These are phyloP conservation scores for Pulveroboletus ravenelii DNA, from an alignment of 768 basidiomycete genomes.

Conservation along the genomic window DNA sequence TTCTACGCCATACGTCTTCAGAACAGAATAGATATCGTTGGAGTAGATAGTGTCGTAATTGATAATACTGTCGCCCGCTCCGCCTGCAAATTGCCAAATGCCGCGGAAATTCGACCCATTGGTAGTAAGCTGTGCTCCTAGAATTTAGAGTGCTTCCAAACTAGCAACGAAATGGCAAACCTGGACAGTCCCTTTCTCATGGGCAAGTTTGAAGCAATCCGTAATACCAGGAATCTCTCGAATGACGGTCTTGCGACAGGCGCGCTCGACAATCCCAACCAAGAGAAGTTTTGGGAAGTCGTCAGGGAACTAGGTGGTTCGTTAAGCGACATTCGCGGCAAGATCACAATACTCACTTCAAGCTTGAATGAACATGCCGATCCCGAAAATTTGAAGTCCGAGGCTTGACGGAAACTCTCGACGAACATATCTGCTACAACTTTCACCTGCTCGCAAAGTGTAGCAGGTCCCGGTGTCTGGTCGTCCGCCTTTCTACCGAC, in stretches of 20 bases:
- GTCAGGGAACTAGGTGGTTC: conserved; percentile 62
- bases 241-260: conserved; percentile 78
- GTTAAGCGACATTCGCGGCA: not conserved
- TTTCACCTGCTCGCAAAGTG: conserved; percentile 40
- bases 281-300: conserved; percentile 90
- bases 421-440: conserved; percentile 50
- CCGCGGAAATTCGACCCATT: conserved; percentile 94
- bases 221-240: conserved; percentile 87
- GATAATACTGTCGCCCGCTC: conserved; percentile 52
- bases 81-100: conserved; percentile 72
- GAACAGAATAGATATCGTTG: conserved; percentile 90
- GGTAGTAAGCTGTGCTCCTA: conserved; percentile 56
- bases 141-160: not conserved
- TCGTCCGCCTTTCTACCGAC: conserved; percentile 27
- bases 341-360: conserved; percentile 53
- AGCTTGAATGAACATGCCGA: conserved; percentile 73
- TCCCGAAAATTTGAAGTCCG: conserved; percentile 66
- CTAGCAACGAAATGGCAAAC: conserved; percentile 29
- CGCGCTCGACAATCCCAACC: conserved; percentile 87
- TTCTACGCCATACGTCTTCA: conserved; percentile 94
- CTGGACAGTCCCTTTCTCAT: conserved; percentile 49
- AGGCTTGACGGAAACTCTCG: conserved; percentile 57
- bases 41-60: conserved; percentile 82
- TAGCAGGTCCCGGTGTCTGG: conserved; percentile 16
- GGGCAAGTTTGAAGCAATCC: conserved; percentile 67